Evolutionary conservation across 305 asterid genomes (phyloP).

Genomic region (Plantago rigida): DNA sequence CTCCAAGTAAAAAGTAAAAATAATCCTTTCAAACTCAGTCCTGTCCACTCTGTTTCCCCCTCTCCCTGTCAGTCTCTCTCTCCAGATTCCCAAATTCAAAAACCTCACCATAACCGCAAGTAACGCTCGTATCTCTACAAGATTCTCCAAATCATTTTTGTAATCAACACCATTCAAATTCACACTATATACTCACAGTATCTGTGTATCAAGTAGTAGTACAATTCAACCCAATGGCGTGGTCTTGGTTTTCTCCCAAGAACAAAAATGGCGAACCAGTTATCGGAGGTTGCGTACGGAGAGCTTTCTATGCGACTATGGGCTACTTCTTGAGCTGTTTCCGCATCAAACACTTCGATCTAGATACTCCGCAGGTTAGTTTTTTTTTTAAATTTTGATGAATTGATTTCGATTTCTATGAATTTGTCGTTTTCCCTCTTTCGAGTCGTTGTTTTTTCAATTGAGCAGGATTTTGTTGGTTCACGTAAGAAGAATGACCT

Average conservation of each 20-base stretch:
- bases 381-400: background rate
- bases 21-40: no score
- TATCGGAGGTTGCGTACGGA: slow-evolving; percentile 20
- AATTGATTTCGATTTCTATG: background rate
- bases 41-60: no score
- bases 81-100: no score
- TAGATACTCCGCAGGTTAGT: slow-evolving; percentile 26
- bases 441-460: no score
- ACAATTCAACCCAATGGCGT: background rate
- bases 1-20: no score
- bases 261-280: slow-evolving; percentile 15
- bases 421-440: background rate
- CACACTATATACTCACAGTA: no score
- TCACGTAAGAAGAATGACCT: slow-evolving; percentile 41
- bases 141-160: no score
- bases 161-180: no score
- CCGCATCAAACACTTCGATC: slow-evolving; percentile 36
- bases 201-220: background rate
- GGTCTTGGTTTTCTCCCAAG: background rate
- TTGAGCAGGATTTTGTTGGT: slow-evolving; percentile 41
- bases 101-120: no score
- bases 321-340: slow-evolving; percentile 66
- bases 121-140: no score
- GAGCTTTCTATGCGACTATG: slow-evolving; percentile 42
- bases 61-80: no score